Evolutionary conservation across 2,329 filamentous ascomycete species (phyloP), one percentile per base, ranked within the genome.

Genomic region (Arthrobotrys sinensis): DNA sequence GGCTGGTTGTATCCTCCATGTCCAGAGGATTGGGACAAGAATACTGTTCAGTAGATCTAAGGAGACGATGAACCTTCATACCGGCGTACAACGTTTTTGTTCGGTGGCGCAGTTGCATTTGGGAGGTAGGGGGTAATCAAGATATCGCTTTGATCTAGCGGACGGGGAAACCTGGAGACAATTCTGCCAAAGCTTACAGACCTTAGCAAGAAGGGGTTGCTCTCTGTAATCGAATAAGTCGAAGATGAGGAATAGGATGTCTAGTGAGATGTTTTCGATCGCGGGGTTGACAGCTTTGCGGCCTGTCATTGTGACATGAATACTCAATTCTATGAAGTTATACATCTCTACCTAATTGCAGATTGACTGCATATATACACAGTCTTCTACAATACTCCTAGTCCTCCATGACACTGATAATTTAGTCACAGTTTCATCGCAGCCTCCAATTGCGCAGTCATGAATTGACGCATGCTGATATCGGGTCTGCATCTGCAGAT

Each of bases 211-310:
- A 12, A 16, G 24, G n/a, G 36, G 10, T 36, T 75, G 70, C 10
- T 50, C 50, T 3, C 21, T 40, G 40, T 48, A 16, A 14, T 75
- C 62, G 40, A 53, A 40, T n/a, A 28, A 11, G 3, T 75, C 70
- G 50, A 75, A 34, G 21, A 75, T 62, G 14, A 75, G 16, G 32
- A 75, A 62, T 19, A 68, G 52, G 45, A 75, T 38, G 32, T 63
- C 52, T 21, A 68, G 19, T 6, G 69, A 43, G 43, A 65, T 2
- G 5, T 24, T 48, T n/a, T 8, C 16, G 45, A 48, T 21, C 19
- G 45, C 7, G 19, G 45, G 16, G 4, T 19, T 48, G 4, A 4
- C 5, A 6, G 10, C 4, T 48, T n/a, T 3, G 40, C 16, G n/a
- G 3, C 12, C 45, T 12, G 45, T 21, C 16, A 21, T 21, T 43